Evolutionary conservation across 768 basidiomycete species (phyloP), one percentile per base, ranked within the genome.

Genomic region (Tylopilus sp.): DNA sequence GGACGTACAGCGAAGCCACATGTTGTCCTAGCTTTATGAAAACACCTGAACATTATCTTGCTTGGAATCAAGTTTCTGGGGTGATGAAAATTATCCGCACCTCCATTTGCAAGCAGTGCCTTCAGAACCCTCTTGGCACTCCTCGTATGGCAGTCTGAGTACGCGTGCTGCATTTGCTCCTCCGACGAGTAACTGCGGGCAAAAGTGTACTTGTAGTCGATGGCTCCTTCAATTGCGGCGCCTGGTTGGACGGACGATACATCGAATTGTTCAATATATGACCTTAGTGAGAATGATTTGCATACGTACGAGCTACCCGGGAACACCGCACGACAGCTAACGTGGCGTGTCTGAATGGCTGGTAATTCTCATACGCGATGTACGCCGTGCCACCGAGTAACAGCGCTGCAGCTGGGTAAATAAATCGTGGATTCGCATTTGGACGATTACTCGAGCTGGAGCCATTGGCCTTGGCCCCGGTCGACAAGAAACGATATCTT

Each of bases 11-110:
- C 65, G 74, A 87, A 66, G 88, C 89, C 73, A 87, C 86, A 75
- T 85, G 88, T 59, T 99, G 96, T 3, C 95, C 97, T 62, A 92
- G 69, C 66, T 93, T 92, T 62, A 94, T 90, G 67, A 89, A 92
- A 22, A 93, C 81, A 17, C 89, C 89, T 85, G 52, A 6, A 37
- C 14, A 48, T 36, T 8, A 24, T 45, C 19, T 8, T 28, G 6
- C 17, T 58, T 38, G 34, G 28, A 21, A 19, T 52, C 50, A 24
- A 45, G 11, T 19, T 22, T 13, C 14, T n/a, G 52, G 21, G 38
- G 28, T 34, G 25, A 46, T 40, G n/a, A 16, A 47, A 26, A 52
- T 22, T 3, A 41, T 43, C 68, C 79, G 50, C 44, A 85, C 91
- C 88, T 76, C 94, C 93, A 62, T 98, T 97, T 7, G 84, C 86